These are phyloP conservation scores for Trametes polyzona DNA, from an alignment of 1,284 basidiomycete species.

Conservation along the genomic window DNA sequence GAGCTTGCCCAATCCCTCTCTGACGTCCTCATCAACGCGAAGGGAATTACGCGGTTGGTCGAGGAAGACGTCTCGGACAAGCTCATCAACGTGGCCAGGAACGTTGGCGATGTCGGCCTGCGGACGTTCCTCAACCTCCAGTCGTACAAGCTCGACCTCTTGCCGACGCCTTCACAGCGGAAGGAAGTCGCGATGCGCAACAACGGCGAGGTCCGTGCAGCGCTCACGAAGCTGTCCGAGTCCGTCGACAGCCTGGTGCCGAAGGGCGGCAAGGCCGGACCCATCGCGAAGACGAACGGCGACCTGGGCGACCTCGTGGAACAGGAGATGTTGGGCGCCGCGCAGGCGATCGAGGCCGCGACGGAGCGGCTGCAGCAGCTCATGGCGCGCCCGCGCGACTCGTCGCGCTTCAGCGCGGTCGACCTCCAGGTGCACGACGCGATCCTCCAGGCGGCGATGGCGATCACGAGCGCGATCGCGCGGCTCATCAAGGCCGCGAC, in stretches of 20 bases:
- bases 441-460: constrained; percentile 91
- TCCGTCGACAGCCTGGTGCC: constrained; percentile 87
- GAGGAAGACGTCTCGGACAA: constrained; percentile 91
- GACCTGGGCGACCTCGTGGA: constrained; percentile 98
- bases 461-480: constrained; percentile 94
- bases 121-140: constrained; percentile 96
- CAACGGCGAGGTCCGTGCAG: constrained; percentile 83
- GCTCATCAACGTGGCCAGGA: constrained; percentile 85
- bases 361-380: constrained; percentile 90
- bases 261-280: constrained; percentile 75
- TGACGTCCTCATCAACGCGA: constrained; percentile 92
- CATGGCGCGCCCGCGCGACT: constrained; percentile 88
- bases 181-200: constrained; percentile 91
- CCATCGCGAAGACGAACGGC: constrained; percentile 81
- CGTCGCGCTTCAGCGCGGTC: constrained; percentile 82
- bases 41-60: constrained; percentile 93
- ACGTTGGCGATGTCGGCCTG: constrained; percentile 85
- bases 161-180: constrained; percentile 70
- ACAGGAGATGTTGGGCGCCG: constrained; percentile 94
- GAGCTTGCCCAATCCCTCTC: constrained; percentile 93
- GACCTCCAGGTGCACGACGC: constrained; percentile 98
- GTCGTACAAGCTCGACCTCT: constrained; percentile 89
- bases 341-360: constrained; percentile 91
- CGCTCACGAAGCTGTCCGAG: constrained; percentile 86
- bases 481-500: constrained; percentile 96